These are phyloP conservation scores for Colletotrichum noveboracense DNA, from an alignment of 2,329 filamentous ascomycete species.

Conservation along the genomic window DNA sequence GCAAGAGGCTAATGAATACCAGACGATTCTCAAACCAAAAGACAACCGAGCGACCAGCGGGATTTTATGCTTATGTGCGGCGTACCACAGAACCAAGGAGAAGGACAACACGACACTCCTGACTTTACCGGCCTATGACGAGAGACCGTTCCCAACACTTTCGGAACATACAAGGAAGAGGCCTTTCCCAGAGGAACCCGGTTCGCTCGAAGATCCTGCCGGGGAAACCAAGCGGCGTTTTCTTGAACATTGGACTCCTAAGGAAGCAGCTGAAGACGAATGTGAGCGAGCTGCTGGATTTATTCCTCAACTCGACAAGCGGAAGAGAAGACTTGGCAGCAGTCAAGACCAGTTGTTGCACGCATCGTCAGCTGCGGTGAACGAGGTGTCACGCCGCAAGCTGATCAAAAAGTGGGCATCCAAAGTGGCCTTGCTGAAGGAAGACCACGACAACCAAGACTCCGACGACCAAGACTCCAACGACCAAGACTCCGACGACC, in stretches of 20 bases:
- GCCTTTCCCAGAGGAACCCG: neutral
- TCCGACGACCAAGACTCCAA: neutral
- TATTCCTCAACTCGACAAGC: neutral
- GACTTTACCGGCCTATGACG: neutral
- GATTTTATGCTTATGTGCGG: accelerated
- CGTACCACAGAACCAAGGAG: neutral
- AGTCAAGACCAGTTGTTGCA: neutral
- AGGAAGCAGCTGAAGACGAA: neutral
- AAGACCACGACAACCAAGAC: neutral
- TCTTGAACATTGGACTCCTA: neutral
- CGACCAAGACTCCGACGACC: neutral
- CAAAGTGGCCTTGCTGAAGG: neutral
- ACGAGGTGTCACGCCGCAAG: neutral
- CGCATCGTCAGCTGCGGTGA: neutral
- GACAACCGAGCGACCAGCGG: neutral
- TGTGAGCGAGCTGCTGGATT: neutral
- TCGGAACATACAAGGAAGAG: neutral
- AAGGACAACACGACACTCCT: neutral
- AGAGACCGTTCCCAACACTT: neutral
- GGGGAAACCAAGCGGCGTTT: neutral
- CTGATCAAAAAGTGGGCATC: neutral
- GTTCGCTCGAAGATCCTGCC: neutral
- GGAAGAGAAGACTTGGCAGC: accelerated
- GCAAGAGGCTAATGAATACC: neutral
- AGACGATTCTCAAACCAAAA: no score